phyloP scores from a whole-genome alignment of 2,329 filamentous ascomycete genomes.

The Cladosporium sp. region DNA sequence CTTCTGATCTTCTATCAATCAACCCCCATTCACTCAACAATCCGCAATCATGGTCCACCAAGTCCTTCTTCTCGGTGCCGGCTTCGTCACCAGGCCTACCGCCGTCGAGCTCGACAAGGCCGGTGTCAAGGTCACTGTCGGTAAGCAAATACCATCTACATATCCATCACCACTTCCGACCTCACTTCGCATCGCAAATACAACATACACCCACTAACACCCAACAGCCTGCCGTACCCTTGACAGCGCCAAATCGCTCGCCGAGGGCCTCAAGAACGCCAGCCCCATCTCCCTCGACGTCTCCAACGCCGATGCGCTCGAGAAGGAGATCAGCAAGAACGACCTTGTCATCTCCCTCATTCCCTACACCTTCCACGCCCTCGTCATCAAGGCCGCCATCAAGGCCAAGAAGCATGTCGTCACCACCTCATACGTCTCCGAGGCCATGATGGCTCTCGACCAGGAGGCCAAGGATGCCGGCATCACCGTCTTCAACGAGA shows the following conservation, averaged over 20 bases:
- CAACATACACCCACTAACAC: background rate
- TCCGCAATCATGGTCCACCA: slow-evolving; percentile 23
- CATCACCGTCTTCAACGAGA: slow-evolving; percentile 98
- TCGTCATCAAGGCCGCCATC: slow-evolving; percentile 91
- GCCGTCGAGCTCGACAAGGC: slow-evolving; percentile 59
- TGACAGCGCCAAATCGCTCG: slow-evolving; percentile 72
- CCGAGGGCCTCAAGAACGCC: slow-evolving; percentile 69
- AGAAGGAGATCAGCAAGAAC: slow-evolving; percentile 76
- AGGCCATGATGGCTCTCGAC: slow-evolving; percentile 88
- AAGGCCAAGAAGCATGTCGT: slow-evolving; percentile 93
- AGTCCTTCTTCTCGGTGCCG: slow-evolving; percentile 54
- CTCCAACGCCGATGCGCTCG: slow-evolving; percentile 70
- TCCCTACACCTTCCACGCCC: slow-evolving; percentile 85
- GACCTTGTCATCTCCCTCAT: slow-evolving; percentile 62
- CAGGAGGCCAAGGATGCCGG: slow-evolving; percentile 80
- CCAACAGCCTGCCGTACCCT: slow-evolving; percentile 75
- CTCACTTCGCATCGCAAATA: background rate
- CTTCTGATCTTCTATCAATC: background rate
- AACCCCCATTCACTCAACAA: slow-evolving; percentile 1
- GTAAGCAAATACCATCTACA: slow-evolving; percentile 35
- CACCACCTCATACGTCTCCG: slow-evolving; percentile 90
- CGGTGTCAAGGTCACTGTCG: slow-evolving; percentile 59
- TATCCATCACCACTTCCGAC: background rate
- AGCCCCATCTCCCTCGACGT: slow-evolving; percentile 83
- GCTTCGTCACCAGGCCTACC: slow-evolving; percentile 59